Percentiles rank a stretch among this genome's conserved stretches.
These are phyloP conservation scores for Hypomontagnella monticulosa DNA, from an alignment of 495 filamentous ascomycete species.

Conservation along the genomic window DNA sequence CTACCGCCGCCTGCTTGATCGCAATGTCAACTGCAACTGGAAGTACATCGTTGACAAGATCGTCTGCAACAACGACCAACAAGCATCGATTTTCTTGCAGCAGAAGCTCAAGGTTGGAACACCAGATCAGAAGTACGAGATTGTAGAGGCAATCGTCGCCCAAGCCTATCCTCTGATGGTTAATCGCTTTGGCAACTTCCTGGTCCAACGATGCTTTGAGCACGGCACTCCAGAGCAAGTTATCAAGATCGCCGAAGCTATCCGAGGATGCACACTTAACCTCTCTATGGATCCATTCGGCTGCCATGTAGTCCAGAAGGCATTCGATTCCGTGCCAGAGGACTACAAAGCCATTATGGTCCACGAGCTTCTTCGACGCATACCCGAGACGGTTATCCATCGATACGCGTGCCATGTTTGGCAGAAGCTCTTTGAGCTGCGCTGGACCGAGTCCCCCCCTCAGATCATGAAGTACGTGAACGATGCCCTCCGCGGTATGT, in stretches of 20 bases:
- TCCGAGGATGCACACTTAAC: constrained; percentile 91
- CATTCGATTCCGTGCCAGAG: constrained; percentile 95
- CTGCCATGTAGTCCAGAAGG: constrained; percentile 98
- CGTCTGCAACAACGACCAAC: constrained; percentile 98
- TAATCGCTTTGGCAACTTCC: constrained; percentile 97
- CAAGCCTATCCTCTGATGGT: constrained; percentile 97
- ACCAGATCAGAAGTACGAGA: constrained; percentile 93
- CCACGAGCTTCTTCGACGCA: constrained; percentile 91
- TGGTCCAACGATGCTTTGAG: constrained; percentile 98
- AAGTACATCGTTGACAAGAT: constrained; percentile 99
- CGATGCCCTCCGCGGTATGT: constrained; percentile 93
- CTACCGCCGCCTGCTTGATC: constrained; percentile 93
- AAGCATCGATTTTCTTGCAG: constrained; percentile 97
- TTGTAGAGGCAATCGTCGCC: constrained; percentile 94
- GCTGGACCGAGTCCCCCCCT: constrained; percentile 93
- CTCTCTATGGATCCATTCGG: constrained; percentile 99
- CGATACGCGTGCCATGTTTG: constrained; percentile 98
- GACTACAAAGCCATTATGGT: constrained; percentile 99
- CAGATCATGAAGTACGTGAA: constrained; percentile 99
- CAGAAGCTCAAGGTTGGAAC: constrained; percentile 99
- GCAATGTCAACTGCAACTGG: constrained; percentile 98
- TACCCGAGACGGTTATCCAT: constrained; percentile 97
- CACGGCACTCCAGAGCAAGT: constrained; percentile 96
- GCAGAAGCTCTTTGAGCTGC: constrained; percentile 99
- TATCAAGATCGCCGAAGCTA: constrained; percentile 91